Evolutionary conservation across 345 rosid species (phyloP), one percentile per base, ranked within the genome.

Genomic region (Eucalyptus polybractea): DNA sequence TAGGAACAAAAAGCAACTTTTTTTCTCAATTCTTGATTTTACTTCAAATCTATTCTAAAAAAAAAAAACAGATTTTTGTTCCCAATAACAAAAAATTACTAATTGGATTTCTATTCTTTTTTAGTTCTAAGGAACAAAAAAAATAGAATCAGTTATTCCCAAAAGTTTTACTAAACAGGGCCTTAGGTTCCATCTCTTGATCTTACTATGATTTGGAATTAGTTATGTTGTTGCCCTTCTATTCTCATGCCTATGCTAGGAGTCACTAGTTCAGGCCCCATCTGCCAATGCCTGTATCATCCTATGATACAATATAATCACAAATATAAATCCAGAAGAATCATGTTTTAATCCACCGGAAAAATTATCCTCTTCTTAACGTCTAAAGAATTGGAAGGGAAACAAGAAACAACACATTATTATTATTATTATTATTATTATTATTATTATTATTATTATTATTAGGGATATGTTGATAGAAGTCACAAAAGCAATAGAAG

Each of bases 131-230:
- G 8, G 44, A 42, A 42, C 44, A 42, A 42, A 42, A 40, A 19
- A 53, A 19, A 54, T 51, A 51, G 4, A 51, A 51, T 51, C 4
- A 0, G 1, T 51, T 51, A 4, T 51, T 51, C 2, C 2, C 1
- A 5, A 0, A 51, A 51, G 25, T 21, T 21, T 54, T 7, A 54
- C 10, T 2, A 54, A 21, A 54, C 2, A 19, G 0, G 25, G 5
- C 25, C 58, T 19, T 53, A 53, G 8, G 5, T 29, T 83, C n/a
- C 65, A 25, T 58, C 15, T 27, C 16, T 62, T 4, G 31, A 12
- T 62, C 16, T 62, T 62, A 8, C 15, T 62, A 7, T 12, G 69
- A 27, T 27, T 27, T 62, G 69, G 15, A 62, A 62, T 62, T 3
- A 27, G 69, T 13, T 27, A 13, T 27, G 31, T 27, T 27, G 7